Evolutionary conservation across 1,284 basidiomycete species (phyloP), one percentile per base, ranked within the genome.

Genomic region (Xanthoconium separans): DNA sequence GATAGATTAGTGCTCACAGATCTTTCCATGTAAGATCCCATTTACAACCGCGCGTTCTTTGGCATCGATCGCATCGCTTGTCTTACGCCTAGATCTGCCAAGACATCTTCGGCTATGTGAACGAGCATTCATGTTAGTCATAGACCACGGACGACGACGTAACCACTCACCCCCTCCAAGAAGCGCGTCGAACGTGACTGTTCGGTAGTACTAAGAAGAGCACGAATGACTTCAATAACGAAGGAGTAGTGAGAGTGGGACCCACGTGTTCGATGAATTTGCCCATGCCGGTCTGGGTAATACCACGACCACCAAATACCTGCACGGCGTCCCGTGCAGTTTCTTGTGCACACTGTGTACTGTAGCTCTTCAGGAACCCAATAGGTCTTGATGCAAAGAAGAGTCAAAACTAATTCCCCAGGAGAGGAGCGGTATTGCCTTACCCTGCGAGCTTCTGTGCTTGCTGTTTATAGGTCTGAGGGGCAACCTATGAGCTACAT

Each of bases 291-390:
- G 77, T 72, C 68, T 79, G 78, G 5, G 90, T 92, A 55, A 92
- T 83, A 41, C 87, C 90, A 59, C 89, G 85, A 29, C 89, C 89
- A 61, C 89, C 89, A 59, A 91, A 91, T 51, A 91, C 77, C 75
- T 93, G 82, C 7, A 93, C 89, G 30, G 91, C 88, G 61, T 91
- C 89, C 47, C 82, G 77, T 16, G 91, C 91, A 16, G 90, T 89
- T 50, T 84, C 79, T 64, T 90, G 88, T 0, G 83, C 85, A 36
- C 75, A 75, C 15, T 78, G 77, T 8, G 89, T 91, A 51, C 78
- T 77, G 61, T 83, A 82, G 75, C 83, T 86, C 77, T 94, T 94
- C 68, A 93, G 72, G 54, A 93, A 76, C 13, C 82, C 91, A 53
- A 93, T 89, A 59, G 82, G 89, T 15, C 89, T 89, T 31, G n/a